Percentiles rank a stretch among this genome's conserved stretches.
phyloP scores from a whole-genome alignment of 371 early-diverging fungal species.

The Actinomortierella wolfii region DNA sequence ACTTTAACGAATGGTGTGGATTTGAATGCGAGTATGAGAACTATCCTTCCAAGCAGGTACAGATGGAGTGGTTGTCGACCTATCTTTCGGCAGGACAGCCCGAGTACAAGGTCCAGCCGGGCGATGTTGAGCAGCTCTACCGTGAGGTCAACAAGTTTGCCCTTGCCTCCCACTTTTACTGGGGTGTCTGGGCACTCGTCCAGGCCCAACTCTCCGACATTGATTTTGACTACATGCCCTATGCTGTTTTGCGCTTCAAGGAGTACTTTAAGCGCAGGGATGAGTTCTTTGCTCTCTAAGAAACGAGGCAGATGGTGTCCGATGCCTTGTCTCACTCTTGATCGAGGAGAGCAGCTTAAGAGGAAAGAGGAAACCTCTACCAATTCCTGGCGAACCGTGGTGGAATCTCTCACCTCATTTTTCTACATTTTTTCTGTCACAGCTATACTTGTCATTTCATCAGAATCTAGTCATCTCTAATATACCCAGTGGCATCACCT shows the following conservation, averaged over 20 bases:
- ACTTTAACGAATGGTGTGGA: conserved; percentile 86
- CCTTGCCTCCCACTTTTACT: conserved; percentile 90
- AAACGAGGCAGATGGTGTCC: not conserved
- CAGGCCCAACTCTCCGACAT: conserved; percentile 89
- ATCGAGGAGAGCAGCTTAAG: too few relatives aligned
- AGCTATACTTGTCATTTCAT: too few relatives aligned
- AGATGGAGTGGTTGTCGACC: conserved; percentile 72
- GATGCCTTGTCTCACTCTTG: too few relatives aligned
- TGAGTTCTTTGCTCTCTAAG: conserved; percentile 47
- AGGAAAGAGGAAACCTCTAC: too few relatives aligned
- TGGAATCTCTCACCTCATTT: too few relatives aligned
- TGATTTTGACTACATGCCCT: conserved; percentile 92
- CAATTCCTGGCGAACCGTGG: too few relatives aligned
- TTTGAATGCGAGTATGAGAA: conserved; percentile 92
- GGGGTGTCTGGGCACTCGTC: conserved; percentile 93
- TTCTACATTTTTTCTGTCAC: too few relatives aligned
- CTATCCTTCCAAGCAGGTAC: conserved; percentile 77
- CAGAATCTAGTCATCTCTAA: too few relatives aligned
- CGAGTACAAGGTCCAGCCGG: conserved; percentile 44
- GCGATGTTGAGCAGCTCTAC: conserved; percentile 65
- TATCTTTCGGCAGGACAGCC: conserved; percentile 47
- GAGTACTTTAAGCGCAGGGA: conserved; percentile 73
- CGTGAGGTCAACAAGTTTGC: conserved; percentile 82
- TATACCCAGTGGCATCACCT: too few relatives aligned
- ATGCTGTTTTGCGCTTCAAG: conserved; percentile 81